Evolutionary conservation across 2,329 filamentous ascomycete species (phyloP).

Genomic region (Dothidotthia symphoricarpi): DNA sequence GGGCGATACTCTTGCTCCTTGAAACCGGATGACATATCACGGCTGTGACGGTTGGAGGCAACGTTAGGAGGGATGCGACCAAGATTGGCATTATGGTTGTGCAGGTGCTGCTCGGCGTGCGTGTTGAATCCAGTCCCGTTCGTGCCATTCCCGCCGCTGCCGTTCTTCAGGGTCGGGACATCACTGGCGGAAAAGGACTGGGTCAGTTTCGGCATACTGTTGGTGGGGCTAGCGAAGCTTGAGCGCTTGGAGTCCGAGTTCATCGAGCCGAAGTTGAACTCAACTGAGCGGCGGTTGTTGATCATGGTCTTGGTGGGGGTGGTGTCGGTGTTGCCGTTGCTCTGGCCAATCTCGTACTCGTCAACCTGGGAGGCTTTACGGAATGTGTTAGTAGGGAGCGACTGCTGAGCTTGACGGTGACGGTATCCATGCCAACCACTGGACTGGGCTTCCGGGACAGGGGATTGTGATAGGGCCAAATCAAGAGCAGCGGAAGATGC

Average conservation of each 20-base stretch:
- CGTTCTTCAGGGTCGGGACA: constrained; percentile 77
- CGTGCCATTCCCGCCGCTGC: constrained; percentile 50
- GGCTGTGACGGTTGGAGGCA: constrained; percentile 66
- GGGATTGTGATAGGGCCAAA: constrained; percentile 68
- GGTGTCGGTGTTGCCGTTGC: constrained; percentile 43
- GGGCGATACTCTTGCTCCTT: constrained; percentile 55
- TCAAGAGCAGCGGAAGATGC: constrained; percentile 79
- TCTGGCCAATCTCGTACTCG: constrained; percentile 34
- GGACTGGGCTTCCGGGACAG: constrained; percentile 56
- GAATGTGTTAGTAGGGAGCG: constrained; percentile 57
- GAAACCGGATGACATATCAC: constrained; percentile 61
- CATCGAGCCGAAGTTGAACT: constrained; percentile 45
- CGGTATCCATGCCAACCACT: constrained; percentile 63
- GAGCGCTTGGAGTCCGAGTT: constrained; percentile 46
- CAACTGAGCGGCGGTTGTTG: constrained; percentile 50
- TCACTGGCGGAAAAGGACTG: constrained; percentile 90
- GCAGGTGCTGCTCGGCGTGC: constrained; percentile 58
- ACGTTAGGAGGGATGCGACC: constrained; percentile 72
- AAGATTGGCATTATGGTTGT: constrained; percentile 77
- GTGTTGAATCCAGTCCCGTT: constrained; percentile 44
- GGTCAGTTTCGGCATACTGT: constrained; percentile 72
- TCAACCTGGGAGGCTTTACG: constrained; percentile 43
- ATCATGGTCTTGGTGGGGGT: constrained; percentile 42
- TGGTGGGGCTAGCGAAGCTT: constrained; percentile 53
- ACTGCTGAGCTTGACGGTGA: constrained; percentile 64